phyloP scores from a whole-genome alignment of 345 rosid genomes.

The Combretum micranthum region DNA sequence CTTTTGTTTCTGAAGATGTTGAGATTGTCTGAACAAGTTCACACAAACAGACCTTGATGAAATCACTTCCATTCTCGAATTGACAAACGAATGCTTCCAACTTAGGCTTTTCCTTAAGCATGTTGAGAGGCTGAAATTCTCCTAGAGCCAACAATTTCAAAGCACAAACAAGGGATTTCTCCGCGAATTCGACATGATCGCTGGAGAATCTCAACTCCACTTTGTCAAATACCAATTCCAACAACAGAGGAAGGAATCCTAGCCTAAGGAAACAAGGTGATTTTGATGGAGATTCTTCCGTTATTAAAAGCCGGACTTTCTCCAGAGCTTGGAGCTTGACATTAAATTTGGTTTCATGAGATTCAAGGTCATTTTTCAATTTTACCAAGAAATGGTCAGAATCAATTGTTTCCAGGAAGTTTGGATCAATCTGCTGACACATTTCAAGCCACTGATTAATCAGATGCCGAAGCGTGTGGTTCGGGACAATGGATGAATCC shows the following conservation, averaged over 20 bases:
- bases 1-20: slow-evolving; percentile 30
- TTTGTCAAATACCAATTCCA: slow-evolving; percentile 29
- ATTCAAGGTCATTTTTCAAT: slow-evolving; percentile 30
- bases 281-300: slow-evolving; percentile 20
- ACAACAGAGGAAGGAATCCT: slow-evolving; percentile 44
- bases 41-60: slow-evolving; percentile 31
- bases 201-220: slow-evolving; percentile 13
- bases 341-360: slow-evolving; percentile 17
- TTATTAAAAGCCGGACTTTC: slow-evolving; percentile 13
- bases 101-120: slow-evolving; percentile 32
- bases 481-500: slow-evolving; percentile 51
- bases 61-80: slow-evolving; percentile 26
- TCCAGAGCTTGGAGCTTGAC: slow-evolving; percentile 25
- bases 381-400: slow-evolving; percentile 15
- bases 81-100: slow-evolving; percentile 24
- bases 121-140: slow-evolving; percentile 19
- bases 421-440: slow-evolving; percentile 22
- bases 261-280: slow-evolving; percentile 20
- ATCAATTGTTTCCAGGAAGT: slow-evolving; percentile 7
- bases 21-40: slow-evolving; percentile 34
- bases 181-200: slow-evolving; percentile 24
- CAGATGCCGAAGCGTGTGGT: slow-evolving; percentile 55
- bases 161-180: slow-evolving; percentile 29
- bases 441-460: slow-evolving; percentile 45
- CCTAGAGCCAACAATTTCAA: slow-evolving; percentile 22